Evolutionary conservation across 768 basidiomycete species (phyloP).

Genomic region (Suillus plorans): DNA sequence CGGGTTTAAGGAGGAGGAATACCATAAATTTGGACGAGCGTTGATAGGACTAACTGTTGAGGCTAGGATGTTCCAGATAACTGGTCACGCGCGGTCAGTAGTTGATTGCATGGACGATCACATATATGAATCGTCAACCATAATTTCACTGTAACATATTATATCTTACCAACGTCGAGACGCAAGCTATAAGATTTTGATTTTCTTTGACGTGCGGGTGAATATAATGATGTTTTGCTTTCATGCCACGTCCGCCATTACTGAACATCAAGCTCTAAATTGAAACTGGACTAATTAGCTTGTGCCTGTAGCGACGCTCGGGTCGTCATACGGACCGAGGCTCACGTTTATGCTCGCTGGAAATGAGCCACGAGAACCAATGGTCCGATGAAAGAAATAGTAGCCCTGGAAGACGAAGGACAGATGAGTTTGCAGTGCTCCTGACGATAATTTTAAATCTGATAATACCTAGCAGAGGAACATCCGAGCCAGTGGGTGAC

Average conservation of each 20-base stretch:
- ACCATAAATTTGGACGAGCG: not conserved
- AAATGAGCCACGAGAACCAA: not conserved
- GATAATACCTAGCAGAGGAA: too few relatives aligned
- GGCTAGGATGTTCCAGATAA: not conserved
- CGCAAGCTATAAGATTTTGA: not conserved
- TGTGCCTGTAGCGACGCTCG: conserved; percentile 3
- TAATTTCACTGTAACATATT: not conserved
- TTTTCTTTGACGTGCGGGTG: not conserved
- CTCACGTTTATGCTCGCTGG: not conserved
- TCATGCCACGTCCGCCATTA: not conserved
- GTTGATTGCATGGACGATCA: not conserved
- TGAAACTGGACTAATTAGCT: not conserved
- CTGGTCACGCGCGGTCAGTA: not conserved
- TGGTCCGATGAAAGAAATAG: not conserved
- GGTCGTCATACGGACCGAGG: not conserved
- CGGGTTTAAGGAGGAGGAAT: not conserved
- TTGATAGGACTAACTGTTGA: conserved; percentile 2
- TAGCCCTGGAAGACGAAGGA: not conserved
- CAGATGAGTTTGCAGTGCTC: too few relatives aligned
- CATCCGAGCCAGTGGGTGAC: not conserved
- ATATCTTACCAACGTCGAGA: conserved; percentile 1
- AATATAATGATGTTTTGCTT: not conserved
- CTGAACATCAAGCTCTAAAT: not conserved
- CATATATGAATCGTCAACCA: not conserved
- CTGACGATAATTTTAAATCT: too few relatives aligned